These are phyloP conservation scores for Boletus semigastroideus DNA, from an alignment of 1,284 basidiomycete genomes.

Conservation along the genomic window DNA sequence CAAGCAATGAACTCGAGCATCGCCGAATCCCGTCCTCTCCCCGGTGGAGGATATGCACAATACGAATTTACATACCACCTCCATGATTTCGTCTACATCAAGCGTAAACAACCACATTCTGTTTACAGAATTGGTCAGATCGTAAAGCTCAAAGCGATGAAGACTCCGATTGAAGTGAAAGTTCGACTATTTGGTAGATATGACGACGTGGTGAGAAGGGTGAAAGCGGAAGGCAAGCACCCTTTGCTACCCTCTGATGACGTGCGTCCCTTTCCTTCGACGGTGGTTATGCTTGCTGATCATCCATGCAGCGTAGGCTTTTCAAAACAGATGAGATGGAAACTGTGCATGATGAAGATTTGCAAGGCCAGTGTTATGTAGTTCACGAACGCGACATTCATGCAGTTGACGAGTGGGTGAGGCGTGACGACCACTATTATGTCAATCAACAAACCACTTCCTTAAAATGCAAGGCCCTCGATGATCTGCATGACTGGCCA, in stretches of 20 bases:
- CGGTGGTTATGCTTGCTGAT: conserved; percentile 3
- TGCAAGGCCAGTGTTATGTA: conserved; percentile 53
- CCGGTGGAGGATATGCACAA: conserved; percentile 35
- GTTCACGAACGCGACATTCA: conserved; percentile 27
- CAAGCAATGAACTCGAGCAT: conserved; percentile 25
- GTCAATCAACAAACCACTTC: conserved; percentile 37
- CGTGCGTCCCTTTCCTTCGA: conserved; percentile 20
- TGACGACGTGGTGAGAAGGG: conserved; percentile 35
- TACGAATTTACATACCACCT: conserved; percentile 50
- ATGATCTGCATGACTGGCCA: conserved; percentile 34
- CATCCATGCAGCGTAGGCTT: conserved; percentile 43
- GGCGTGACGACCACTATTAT: conserved; percentile 55
- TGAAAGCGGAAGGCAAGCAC: conserved; percentile 13
- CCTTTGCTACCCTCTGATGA: conserved; percentile 29
- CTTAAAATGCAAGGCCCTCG: conserved; percentile 14
- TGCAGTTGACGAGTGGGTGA: conserved; percentile 47
- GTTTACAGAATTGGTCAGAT: conserved; percentile 58
- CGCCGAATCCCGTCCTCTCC: conserved; percentile 24
- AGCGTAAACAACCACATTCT: conserved; percentile 23
- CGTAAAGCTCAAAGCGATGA: conserved; percentile 33
- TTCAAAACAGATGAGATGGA: conserved; percentile 35
- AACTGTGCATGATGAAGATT: conserved; percentile 33
- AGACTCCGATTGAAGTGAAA: conserved; percentile 29
- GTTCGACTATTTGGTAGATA: conserved; percentile 45
- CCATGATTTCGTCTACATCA: conserved; percentile 60